Base-by-base conservation (phyloP, 441 rosid genomes). In the Gossypium trilobum region DNA sequence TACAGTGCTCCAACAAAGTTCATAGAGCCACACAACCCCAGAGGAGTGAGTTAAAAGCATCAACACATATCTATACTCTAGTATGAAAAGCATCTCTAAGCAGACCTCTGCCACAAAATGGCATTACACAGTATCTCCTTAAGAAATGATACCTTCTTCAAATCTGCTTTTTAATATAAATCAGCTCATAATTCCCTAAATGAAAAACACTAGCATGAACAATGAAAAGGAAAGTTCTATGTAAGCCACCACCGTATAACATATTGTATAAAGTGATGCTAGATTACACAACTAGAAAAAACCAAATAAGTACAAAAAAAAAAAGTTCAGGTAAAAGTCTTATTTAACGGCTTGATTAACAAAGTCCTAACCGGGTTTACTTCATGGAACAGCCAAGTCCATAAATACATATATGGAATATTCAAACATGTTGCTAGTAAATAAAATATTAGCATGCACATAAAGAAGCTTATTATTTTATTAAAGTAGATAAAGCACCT, bases 401-500 rank as follows among this genome's bases (percentile, higher is more conserved):
- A 33, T 22, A 13, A 33, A 59, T 19, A 50, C 25, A 57, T 2
- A 20, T 1, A 71, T 42, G 25, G 59, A 71, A 39, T 42, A 44
- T 4, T 16, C 57, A 5, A 44, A 58, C 2, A 44, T 23, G 27
- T 58, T 39, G 51, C 11, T 44, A 50, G 14, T 2, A 62, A 17
- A 39, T n/a, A 63, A 27, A 16, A 52, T 31, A 51, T n/a, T 63
- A n/a, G 20, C n/a, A 48, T 0, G 27, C 59, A 60, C 11, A 33
- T 2, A 31, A 17, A 39, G 7, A 62, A 50, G 58, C 33, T 27
- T 51, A 60, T 25, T 17, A 5, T 9, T 23, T 23, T n/a, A 10
- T 71, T 72, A 16, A 56, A 64, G 33, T 5, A 50, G 39, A 56
- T 36, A 20, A 56, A 59, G 68, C 70, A 89, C 93, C 93, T 59